Percentiles rank a stretch among this genome's conserved stretches.
Evolutionary conservation across 371 early-diverging fungal species (phyloP).

Genomic region (Globomyces sp.): DNA sequence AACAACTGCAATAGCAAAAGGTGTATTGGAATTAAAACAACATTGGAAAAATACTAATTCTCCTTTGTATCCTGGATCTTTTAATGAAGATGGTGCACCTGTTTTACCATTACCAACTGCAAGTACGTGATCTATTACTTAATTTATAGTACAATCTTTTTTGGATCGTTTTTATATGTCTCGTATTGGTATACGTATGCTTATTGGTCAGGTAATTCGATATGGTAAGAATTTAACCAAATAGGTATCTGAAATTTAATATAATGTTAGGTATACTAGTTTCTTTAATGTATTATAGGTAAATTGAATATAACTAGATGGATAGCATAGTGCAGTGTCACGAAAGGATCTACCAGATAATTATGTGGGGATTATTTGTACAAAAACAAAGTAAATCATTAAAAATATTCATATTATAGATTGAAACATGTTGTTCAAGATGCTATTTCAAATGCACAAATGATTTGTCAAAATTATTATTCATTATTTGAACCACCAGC

Average conservation of each 20-base stretch:
- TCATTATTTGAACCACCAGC: constrained; percentile 76
- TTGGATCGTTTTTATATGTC: constrained; percentile 97
- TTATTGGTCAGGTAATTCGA: constrained; percentile 62
- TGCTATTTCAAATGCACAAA: constrained; percentile 89
- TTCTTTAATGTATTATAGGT: not conserved
- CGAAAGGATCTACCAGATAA: constrained; percentile 47
- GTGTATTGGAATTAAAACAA: constrained; percentile 90
- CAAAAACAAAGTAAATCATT: constrained; percentile 61
- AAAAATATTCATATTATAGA: not conserved
- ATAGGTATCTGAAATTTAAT: constrained; percentile 19
- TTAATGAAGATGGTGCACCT: constrained; percentile 5
- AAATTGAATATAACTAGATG: too few species aligned
- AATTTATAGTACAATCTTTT: constrained; percentile 70
- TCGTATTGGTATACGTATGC: constrained; percentile 96
- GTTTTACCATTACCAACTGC: constrained; percentile 63
- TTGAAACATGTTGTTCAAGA: constrained; percentile 66
- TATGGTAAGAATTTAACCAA: not conserved
- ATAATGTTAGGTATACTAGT: constrained; percentile 13
- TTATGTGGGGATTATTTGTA: constrained; percentile 96
- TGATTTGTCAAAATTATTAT: constrained; percentile 90
- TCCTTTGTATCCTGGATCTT: constrained; percentile 33
- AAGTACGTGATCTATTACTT: constrained; percentile 16
- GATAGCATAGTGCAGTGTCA: constrained; percentile 37
- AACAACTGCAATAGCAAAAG: constrained; percentile 83
- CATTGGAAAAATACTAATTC: constrained; percentile 47